Base-by-base conservation (phyloP, 78 protist species). In the Thecamonas trahens region DNA sequence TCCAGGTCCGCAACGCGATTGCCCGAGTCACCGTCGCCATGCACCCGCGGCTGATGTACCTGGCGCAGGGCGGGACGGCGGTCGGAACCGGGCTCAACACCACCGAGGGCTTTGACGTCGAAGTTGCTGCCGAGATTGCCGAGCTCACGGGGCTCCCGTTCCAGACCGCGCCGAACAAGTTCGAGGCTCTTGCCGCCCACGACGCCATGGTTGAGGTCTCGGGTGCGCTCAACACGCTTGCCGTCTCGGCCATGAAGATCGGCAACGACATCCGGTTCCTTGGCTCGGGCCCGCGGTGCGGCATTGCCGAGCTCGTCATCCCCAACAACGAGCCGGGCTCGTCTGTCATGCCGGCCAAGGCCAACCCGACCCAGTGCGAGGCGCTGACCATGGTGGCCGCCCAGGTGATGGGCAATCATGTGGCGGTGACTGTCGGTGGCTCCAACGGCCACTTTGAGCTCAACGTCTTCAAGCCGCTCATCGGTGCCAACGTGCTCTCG, bases 281-380 rank as follows among this genome's bases (percentile, higher is more conserved):
- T 20, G 91, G 69, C 26, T 53, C 82, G 2, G 98, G 98, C 7
- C 98, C 98, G 26, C 84, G 98, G 32, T 84, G 94, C 68, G 98
- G 98, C 50, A 18, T 94, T 0, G 92, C 91, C 28, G 97, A 94
- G 73, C 20, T 86, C 13, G 14, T 7, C 31, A 69, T 94, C 26
- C 98, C 95, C 26, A 93, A 70, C 61, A 95, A 95, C 71, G 98
- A 95, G 80, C 97, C 98, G 2, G 97, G 97, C n/a, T 54, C 79
- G 22, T 58, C 79, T 28, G 91, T 94, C 79, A 92, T 92, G 94
- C 94, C 96, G 22, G 94, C 90, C 26, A 88, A 90, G 78, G 94
- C 84, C 32, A 92, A 92, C 80, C 96, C 98, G 53, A 93, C 95
- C 32, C 96, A 94, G 61, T 79, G 89, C 72, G 98, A 95, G 82